Base-by-base conservation (phyloP, 176 grass and related monocot species). In the Zizania latifolia region DNA sequence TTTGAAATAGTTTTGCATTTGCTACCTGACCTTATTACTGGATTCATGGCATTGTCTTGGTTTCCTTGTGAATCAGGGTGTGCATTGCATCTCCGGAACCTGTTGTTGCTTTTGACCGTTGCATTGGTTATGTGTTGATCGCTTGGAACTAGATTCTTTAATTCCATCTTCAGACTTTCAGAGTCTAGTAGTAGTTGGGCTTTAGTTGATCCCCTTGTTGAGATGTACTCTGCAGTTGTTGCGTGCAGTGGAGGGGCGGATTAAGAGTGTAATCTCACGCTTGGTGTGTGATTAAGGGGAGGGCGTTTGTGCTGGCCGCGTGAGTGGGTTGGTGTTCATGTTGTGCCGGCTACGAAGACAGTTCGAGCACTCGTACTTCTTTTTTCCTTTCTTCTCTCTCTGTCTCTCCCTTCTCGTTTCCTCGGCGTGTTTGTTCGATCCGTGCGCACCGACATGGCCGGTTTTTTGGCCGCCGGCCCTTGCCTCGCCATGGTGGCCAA, bases 281-380 rank as follows among this genome's bases (percentile, higher is more conserved):
- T 88, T 79, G 36, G 56, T 62, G 80, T 72, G 86, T 88, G 86
- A 83, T 79, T 83, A 79, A 35, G 62, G 63, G 65, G 19, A 31
- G 32, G 74, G 60, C n/a, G 74, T 69, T 68, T 69, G 85, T 74
- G 86, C 80, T 83, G 86, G 75, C 66, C 44, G 80, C 80, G 80
- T 83, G 80, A 88, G 86, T 66, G 74, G 80, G 69, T 79, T 53
- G 6, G 44, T 43, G 15, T 13, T 83, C 61, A 80, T 67, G 74
- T 74, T 83, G 80, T 74, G 80, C 86, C 80, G 83, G 75, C 86
- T 83, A 19, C 69, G 68, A 78, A 36, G 66, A 31, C 45, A 35
- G 86, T 62, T 62, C 68, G 57, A 53, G 68, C 61, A 64, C 41
- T 31, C 48, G 10, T 53, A 10, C 48, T 53, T 7, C 4, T 75